phyloP scores from a whole-genome alignment of 83 land plant genomes.

The Isoetes engelmannii region DNA sequence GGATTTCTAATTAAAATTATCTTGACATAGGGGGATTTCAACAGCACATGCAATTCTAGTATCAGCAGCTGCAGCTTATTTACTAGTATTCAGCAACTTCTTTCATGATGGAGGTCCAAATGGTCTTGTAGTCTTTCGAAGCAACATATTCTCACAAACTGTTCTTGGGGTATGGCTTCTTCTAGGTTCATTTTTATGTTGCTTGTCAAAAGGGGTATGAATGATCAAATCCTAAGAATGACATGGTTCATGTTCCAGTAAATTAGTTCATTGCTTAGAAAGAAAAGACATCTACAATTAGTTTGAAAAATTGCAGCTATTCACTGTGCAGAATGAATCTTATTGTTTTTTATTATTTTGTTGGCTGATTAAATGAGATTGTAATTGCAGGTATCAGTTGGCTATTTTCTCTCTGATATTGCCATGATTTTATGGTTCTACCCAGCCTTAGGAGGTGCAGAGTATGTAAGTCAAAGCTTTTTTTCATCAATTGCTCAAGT shows the following conservation, averaged over 20 bases:
- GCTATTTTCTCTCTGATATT: slow-evolving; percentile 61
- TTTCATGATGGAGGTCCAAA: slow-evolving; percentile 28
- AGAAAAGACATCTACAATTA: background rate
- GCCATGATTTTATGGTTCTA: slow-evolving; percentile 55
- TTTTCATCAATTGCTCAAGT: background rate
- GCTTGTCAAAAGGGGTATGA: no score
- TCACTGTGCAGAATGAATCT: background rate
- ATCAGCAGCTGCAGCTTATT: slow-evolving; percentile 39
- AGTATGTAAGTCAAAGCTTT: slow-evolving; percentile 46
- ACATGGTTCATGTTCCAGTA: no score
- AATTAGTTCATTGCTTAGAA: background rate
- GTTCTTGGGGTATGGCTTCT: slow-evolving; percentile 37
- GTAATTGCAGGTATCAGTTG: slow-evolving; percentile 49
- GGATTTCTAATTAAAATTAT: background rate
- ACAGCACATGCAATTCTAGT: slow-evolving; percentile 53
- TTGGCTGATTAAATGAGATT: background rate
- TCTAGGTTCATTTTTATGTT: no score
- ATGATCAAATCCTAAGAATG: no score
- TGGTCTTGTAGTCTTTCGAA: slow-evolving; percentile 29
- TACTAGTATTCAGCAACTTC: slow-evolving; percentile 38
- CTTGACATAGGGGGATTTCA: slow-evolving; percentile 51
- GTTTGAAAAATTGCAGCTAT: background rate
- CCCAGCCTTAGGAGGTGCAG: slow-evolving; percentile 61
- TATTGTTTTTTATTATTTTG: slow-evolving; percentile 1
- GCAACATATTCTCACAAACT: slow-evolving; percentile 35